Evolutionary conservation across 192 early-diverging fungal species (phyloP), one percentile per base, ranked within the genome.

Genomic region (Backusella tarrabulga): DNA sequence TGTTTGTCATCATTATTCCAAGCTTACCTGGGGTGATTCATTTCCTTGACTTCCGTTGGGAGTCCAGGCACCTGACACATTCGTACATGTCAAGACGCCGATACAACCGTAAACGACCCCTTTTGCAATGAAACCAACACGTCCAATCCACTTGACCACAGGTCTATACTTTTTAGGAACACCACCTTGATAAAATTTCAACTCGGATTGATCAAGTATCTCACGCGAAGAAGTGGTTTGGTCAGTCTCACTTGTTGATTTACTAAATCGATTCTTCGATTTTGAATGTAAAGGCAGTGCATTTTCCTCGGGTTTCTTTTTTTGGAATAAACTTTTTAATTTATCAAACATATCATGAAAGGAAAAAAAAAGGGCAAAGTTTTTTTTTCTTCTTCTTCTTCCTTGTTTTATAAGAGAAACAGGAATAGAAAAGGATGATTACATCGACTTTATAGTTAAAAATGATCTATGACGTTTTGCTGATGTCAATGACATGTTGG

Each of bases 121-220:
- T 76, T 86, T 86, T 19, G 85, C 85, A 34, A 71, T 77, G 73
- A 86, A 86, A 23, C 85, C 85, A 15, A 82, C n/a, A 42, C 80
- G 77, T 32, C 85, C 85, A 34, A 86, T 36, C 68, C 68, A 77
- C 21, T 41, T 56, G 1, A 77, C 44, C 40, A 66, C 8, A 19
- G 26, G 41, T 11, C 1, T 40, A 71, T 77, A 67, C 40, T 36
- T 34, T 15, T 32, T 14, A 66, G 54, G 34, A 17, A 77, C 76
- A 40, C 76, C 76, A 15, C 76, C 70, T 77, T 69, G 29, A 52
- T 76, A 76, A 21, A 76, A 76, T 14, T 42, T 42, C n/a, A 63
- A 26, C 11, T 63, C 56, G 23, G 56, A 63, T 63, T 63, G 2
- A 63, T 63, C 21, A 63, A 63, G 21, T 29, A 29, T 32, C 56